Percentiles rank a stretch among this genome's conserved stretches.
Evolutionary conservation across 2,329 filamentous ascomycete genomes (phyloP).

Genomic region (Fusarium duplospermum): DNA sequence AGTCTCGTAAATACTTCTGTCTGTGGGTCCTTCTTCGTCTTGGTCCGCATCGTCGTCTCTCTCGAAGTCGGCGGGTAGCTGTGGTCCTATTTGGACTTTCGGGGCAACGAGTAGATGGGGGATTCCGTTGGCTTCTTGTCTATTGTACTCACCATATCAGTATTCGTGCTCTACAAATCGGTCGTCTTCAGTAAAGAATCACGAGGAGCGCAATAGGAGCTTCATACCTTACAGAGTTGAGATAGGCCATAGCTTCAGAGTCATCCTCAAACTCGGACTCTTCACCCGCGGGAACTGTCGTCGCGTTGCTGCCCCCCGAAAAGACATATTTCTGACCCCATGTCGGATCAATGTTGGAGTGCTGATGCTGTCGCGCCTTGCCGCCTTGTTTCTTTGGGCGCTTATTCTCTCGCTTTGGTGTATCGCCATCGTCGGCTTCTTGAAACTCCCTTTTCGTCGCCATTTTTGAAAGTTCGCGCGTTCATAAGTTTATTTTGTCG

Average conservation of each 20-base stretch:
- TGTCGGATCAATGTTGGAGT: slow-evolving; percentile 67
- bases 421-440: slow-evolving; percentile 46
- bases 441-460: slow-evolving; percentile 50
- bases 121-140: slow-evolving; percentile 79
- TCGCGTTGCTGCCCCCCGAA: slow-evolving; percentile 67
- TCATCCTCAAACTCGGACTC: slow-evolving; percentile 76
- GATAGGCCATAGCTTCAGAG: slow-evolving; percentile 75
- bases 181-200: slow-evolving; percentile 45
- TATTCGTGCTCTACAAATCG: slow-evolving; percentile 38
- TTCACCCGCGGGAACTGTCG: slow-evolving; percentile 60
- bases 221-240: slow-evolving; percentile 76
- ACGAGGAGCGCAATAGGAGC: neutral
- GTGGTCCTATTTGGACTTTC: slow-evolving; percentile 64
- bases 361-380: slow-evolving; percentile 55
- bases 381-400: slow-evolving; percentile 45
- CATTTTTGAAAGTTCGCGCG: slow-evolving; percentile 42
- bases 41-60: slow-evolving; percentile 39
- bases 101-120: slow-evolving; percentile 78
- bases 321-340: slow-evolving; percentile 81
- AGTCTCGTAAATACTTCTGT: slow-evolving; percentile 60
- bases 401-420: slow-evolving; percentile 42
- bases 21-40: slow-evolving; percentile 47
- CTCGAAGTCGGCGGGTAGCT: slow-evolving; percentile 56
- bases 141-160: slow-evolving; percentile 68
- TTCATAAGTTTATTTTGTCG: neutral